Percentiles rank a stretch among this genome's conserved stretches.
phyloP scores from a whole-genome alignment of 2,329 filamentous ascomycete species.

The Capronia epimyces region DNA sequence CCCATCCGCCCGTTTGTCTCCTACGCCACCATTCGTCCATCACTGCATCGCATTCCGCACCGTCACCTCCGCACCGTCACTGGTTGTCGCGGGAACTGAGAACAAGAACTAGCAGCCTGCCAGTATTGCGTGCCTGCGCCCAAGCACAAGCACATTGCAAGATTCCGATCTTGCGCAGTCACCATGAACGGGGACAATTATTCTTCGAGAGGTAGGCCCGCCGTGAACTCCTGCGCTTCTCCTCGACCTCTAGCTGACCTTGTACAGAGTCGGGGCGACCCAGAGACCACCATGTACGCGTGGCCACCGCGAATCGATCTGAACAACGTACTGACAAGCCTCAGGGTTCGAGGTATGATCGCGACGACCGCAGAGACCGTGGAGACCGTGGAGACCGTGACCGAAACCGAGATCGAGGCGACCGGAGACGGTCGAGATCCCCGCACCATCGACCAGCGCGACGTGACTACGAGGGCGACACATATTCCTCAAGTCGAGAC shows the following conservation, averaged over 20 bases:
- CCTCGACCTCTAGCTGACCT: constrained; percentile 35
- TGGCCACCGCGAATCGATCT: background rate
- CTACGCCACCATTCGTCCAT: background rate
- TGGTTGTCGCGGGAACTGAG: too few species aligned
- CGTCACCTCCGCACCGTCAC: too few species aligned
- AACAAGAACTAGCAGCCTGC: background rate
- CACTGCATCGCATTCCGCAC: too few species aligned
- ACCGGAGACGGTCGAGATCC: constrained; percentile 76
- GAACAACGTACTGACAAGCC: constrained; percentile 25
- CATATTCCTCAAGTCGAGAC: constrained; percentile 87
- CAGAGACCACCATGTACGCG: constrained; percentile 49
- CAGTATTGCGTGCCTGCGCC: background rate
- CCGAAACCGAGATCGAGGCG: constrained; percentile 36
- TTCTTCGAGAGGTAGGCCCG: constrained; percentile 70
- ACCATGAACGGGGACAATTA: constrained; percentile 82
- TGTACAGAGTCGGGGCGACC: constrained; percentile 47
- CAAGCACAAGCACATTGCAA: too few species aligned
- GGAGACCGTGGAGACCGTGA: constrained; percentile 44
- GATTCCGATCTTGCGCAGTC: background rate
- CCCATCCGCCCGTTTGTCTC: background rate
- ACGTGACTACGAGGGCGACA: constrained; percentile 71
- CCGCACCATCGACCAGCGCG: constrained; percentile 66
- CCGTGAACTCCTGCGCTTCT: too few species aligned
- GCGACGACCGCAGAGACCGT: constrained; percentile 38
- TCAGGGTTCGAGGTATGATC: constrained; percentile 46